Conservation (phyloP, 495 filamentous ascomycete genomes). For the Copromyces sp. region DNA sequence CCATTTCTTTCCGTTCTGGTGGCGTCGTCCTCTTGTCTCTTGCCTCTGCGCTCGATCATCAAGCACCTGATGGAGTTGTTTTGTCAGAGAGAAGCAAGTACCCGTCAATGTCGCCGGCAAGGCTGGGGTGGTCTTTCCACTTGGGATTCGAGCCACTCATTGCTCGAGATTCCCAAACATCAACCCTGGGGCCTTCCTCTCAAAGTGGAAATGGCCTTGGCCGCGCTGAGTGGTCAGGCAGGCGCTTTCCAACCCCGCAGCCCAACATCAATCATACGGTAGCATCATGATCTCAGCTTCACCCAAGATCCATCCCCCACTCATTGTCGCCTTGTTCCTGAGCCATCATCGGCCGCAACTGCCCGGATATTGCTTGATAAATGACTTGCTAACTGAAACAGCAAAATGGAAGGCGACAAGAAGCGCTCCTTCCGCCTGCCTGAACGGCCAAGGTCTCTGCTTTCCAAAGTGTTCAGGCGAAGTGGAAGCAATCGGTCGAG, state of each 20-base stretch:
- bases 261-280: not conserved
- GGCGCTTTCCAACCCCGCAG: not conserved
- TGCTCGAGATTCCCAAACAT: not conserved
- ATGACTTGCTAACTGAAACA: not conserved
- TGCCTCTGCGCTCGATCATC: not conserved
- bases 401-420: not conserved
- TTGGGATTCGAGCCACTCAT: not conserved
- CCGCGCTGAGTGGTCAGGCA: not conserved
- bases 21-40: not conserved
- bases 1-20: not conserved
- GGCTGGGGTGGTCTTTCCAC: no score
- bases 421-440: not conserved
- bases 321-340: not conserved
- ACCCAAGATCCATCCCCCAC: not conserved
- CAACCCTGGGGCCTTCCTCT: not conserved
- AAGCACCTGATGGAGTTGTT: not conserved
- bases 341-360: not conserved
- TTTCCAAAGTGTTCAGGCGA: not conserved
- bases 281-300: not conserved
- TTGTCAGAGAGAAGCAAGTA: no score
- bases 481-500: not conserved
- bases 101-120: no score
- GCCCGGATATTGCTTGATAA: not conserved
- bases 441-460: not conserved
- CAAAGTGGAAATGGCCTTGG: not conserved